Base-by-base conservation (phyloP, 208 protist species). In the Acanthamoeba polyphaga region DNA sequence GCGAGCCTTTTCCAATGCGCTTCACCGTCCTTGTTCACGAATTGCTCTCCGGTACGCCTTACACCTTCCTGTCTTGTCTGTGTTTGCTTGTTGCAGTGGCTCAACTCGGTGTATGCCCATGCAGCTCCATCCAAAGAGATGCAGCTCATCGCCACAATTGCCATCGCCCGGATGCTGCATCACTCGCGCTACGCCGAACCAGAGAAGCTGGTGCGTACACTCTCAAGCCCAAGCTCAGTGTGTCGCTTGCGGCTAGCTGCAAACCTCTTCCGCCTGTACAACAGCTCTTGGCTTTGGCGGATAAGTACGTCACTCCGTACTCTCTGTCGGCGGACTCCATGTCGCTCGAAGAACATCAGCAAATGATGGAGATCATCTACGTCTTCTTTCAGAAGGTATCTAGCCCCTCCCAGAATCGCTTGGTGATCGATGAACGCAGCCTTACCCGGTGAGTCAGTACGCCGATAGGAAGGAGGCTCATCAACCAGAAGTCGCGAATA, bases 51-150 rank as follows among this genome's bases (percentile, higher is more conserved):
- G 78, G 78, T 85, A 53, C 1, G 68, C 27, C 1, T 15, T 38
- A 2, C 2, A n/a, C 1, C 10, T 72, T 24, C 2, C 32, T 32
- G 66, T 34, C 66, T 34, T 72, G 7, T 74, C 17, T 27, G 70
- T 15, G 19, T 24, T 19, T 49, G 15, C 9, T 22, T 38, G 43
- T 60, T 34, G 17, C 7, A 80, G 27, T 43, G 8, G 9, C 24
- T 80, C 72, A 34, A 49, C 27, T 46, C 29, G 7, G 7, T 80
- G 72, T 22, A 80, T 29, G 46, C 46, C 3, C 12, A 8, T 58
- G 38, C 46, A 85, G 78, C 46, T n/a, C 38, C 78, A n/a, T 85
- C 78, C 8, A 85, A 85, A 24, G 78, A 85, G 46, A 85, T 60
- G 78, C 78, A 85, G 34, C 27, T 60, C 22, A 85, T 85, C 46